phyloP scores from a whole-genome alignment of 225 moss, liverwort and hornwort genomes.

The Bryoerythrophyllum caledonicum region DNA sequence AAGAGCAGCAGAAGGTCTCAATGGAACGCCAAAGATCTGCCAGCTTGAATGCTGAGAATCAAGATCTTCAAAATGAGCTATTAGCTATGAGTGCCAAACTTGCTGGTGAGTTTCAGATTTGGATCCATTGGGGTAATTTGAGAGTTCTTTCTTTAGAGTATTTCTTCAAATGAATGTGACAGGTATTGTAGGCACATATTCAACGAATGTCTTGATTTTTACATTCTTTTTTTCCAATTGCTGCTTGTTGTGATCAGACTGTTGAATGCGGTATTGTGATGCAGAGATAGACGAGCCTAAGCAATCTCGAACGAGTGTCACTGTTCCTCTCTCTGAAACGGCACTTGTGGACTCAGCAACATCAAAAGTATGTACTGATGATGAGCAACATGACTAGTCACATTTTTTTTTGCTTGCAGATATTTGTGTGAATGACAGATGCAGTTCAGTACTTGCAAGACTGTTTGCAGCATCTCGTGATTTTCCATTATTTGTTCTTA shows the following conservation, averaged over 20 bases:
- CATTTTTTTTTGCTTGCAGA: conserved; percentile 9
- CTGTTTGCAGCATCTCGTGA: not conserved
- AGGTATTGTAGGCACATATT: not conserved
- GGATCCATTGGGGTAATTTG: not conserved
- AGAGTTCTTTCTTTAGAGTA: not conserved
- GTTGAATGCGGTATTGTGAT: conserved; percentile 26
- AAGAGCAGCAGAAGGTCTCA: conserved; percentile 82
- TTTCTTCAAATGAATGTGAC: conserved; percentile 7
- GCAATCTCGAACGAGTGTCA: conserved; percentile 67
- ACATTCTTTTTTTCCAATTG: conserved; percentile 11
- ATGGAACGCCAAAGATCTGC: conserved; percentile 71
- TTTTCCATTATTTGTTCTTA: not conserved
- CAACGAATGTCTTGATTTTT: conserved; percentile 1
- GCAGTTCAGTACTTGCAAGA: conserved; percentile 10
- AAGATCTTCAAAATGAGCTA: conserved; percentile 68
- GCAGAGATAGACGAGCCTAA: conserved; percentile 48
- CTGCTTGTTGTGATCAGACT: conserved; percentile 7
- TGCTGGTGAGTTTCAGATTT: conserved; percentile 50
- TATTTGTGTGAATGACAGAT: not conserved
- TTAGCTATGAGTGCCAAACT: conserved; percentile 44
- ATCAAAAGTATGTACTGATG: conserved; percentile 52
- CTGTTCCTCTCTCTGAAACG: conserved; percentile 67
- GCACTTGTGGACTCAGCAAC: conserved; percentile 69
- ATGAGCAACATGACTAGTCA: not conserved
- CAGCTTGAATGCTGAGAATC: conserved; percentile 54